Base-by-base conservation (phyloP, 1,284 basidiomycete species). In the Rhodofomes roseus region DNA sequence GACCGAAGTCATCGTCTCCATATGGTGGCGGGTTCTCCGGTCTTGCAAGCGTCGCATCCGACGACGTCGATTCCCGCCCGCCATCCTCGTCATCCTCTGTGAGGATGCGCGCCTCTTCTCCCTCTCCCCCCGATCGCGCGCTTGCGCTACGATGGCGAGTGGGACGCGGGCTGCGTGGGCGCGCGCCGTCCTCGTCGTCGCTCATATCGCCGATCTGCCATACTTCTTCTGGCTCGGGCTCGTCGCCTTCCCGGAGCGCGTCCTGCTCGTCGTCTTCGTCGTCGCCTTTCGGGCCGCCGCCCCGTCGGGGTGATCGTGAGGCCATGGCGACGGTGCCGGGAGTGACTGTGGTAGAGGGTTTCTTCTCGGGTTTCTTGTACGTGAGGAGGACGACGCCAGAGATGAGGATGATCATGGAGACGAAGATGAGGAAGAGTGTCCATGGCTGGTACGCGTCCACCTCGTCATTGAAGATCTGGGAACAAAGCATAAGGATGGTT, bases 311-410 rank as follows among this genome's bases (percentile, higher is more conserved):
- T 11, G 61, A 54, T 12, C 64, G 64, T 1, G 65, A 43, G 1
- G 66, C 60, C 4, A 65, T 55, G 1, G 62, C 60, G 0, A 61
- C 61, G 25, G 48, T 53, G 31, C 61, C 61, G 11, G 62, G 14
- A 6, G 62, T 48, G 8, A 56, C 54, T 4, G 57, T 41, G 69
- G 66, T 48, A 68, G 40, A 9, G 1, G 50, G 16, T 31, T 66
- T 68, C 20, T 62, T 59, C 27, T 91, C 90, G 0, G 91, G 91
- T 67, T 93, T 93, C 77, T 93, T 92, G 74, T 89, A 85, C 4
- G 91, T 93, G 39, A 94, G 78, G 4, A 93, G 81, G 31, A 95
- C 89, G 43, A 97, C 95, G 4, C 95, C 95, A 0, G 82, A 85
- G 51, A 97, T 89, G 58, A 97, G 86, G 48, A 96, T 81, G 40